Percentiles rank a stretch among this genome's conserved stretches.
Conservation (phyloP, 164 flowering plant genomes). For the Euptelea pleiosperma region DNA sequence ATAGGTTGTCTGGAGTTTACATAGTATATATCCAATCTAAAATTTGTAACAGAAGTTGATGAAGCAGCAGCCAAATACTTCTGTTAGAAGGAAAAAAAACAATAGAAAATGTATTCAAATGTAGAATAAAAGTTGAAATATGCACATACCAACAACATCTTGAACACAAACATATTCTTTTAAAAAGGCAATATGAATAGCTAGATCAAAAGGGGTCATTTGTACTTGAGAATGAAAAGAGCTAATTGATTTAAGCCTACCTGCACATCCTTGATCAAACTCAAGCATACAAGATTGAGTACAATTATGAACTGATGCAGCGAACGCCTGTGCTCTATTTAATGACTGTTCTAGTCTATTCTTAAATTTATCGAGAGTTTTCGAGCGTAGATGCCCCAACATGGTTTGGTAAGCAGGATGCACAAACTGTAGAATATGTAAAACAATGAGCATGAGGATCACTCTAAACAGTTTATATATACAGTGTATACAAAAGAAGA, state of each 20-base stretch:
- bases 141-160: not conserved
- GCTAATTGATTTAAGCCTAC: constrained; percentile 18
- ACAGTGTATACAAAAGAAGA: not conserved
- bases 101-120: too few species aligned
- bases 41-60: too few species aligned
- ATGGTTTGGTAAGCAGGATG: constrained; percentile 45
- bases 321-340: constrained; percentile 50
- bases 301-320: constrained; percentile 49
- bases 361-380: constrained; percentile 42
- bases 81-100: too few species aligned
- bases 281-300: constrained; percentile 36
- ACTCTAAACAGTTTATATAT: too few species aligned
- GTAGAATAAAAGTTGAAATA: constrained; percentile 1
- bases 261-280: constrained; percentile 59
- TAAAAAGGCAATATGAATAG: not conserved
- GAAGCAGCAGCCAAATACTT: too few species aligned
- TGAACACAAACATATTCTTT: not conserved
- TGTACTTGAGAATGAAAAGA: not conserved
- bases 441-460: not conserved
- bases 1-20: too few species aligned
- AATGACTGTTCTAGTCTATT: constrained; percentile 35
- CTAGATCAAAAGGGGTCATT: not conserved
- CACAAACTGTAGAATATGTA: constrained; percentile 38
- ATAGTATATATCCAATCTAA: too few species aligned
- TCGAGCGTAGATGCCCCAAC: constrained; percentile 55